Evolutionary conservation across 1,284 basidiomycete species (phyloP).

Genomic region (Ganoderma lucidum): DNA sequence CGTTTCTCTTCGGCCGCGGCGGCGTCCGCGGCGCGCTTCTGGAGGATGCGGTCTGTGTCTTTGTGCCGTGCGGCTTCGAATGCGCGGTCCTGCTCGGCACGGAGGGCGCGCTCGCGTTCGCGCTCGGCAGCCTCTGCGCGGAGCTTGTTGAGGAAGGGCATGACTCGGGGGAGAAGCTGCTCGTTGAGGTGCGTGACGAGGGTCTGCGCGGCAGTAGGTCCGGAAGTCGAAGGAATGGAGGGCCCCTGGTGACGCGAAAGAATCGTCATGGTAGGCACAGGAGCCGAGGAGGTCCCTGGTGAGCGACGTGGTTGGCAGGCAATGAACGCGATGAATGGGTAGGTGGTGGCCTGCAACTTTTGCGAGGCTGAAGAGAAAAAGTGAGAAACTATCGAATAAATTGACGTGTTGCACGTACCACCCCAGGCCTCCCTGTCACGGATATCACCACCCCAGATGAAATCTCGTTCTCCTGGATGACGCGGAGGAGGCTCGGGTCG

Average conservation of each 20-base stretch:
- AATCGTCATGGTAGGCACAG: constrained; percentile 71
- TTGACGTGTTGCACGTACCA: constrained; percentile 56
- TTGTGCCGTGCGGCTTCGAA: constrained; percentile 70
- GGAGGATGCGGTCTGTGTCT: constrained; percentile 77
- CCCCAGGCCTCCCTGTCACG: constrained; percentile 85
- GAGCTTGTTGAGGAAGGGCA: constrained; percentile 75
- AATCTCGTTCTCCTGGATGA: constrained; percentile 75
- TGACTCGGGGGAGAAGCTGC: constrained; percentile 81
- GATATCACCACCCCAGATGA: constrained; percentile 90
- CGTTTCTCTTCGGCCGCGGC: constrained; percentile 42
- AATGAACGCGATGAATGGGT: constrained; percentile 91
- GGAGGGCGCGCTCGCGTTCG: constrained; percentile 65
- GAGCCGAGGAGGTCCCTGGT: constrained; percentile 49
- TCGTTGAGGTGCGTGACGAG: constrained; percentile 73
- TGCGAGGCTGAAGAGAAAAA: constrained; percentile 66
- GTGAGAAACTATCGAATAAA: background rate
- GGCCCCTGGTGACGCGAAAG: constrained; percentile 86
- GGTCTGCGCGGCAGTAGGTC: constrained; percentile 67
- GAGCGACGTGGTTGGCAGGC: constrained; percentile 80
- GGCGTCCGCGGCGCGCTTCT: constrained; percentile 55
- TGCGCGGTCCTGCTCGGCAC: constrained; percentile 86
- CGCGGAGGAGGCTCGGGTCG: constrained; percentile 71
- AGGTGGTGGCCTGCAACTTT: constrained; percentile 89
- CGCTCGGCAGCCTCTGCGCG: constrained; percentile 61
- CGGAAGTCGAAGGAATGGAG: constrained; percentile 51